These are phyloP conservation scores for Termitomyces sp. DNA, from an alignment of 768 basidiomycete genomes.

Conservation along the genomic window DNA sequence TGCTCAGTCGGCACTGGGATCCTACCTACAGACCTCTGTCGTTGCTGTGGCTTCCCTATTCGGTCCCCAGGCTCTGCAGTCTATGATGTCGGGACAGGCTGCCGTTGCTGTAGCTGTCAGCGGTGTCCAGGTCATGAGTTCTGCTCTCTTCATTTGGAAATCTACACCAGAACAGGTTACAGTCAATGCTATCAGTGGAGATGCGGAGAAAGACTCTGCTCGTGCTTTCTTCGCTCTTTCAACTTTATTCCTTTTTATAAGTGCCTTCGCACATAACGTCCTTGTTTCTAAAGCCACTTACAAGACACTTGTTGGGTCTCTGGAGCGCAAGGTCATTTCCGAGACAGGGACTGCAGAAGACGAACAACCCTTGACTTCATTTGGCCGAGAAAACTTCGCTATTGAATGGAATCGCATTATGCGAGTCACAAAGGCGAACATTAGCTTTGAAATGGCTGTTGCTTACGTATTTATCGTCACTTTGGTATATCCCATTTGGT, in stretches of 20 bases:
- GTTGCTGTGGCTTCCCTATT: conserved; percentile 79
- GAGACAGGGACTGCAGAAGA: conserved; percentile 22
- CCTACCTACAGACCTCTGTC: conserved; percentile 74
- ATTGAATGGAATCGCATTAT: conserved; percentile 39
- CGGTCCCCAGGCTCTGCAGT: conserved; percentile 68
- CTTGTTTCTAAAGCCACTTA: conserved; percentile 58
- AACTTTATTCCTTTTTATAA: conserved; percentile 57
- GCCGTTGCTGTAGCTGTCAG: conserved; percentile 82
- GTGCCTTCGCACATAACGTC: conserved; percentile 48
- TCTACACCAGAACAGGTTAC: conserved; percentile 24
- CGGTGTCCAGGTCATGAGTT: conserved; percentile 65
- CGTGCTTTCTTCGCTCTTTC: conserved; percentile 73
- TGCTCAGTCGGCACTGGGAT: conserved; percentile 56
- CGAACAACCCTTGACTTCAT: conserved; percentile 32
- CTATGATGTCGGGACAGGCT: conserved; percentile 82
- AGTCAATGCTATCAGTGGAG: conserved; percentile 30
- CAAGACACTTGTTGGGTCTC: conserved; percentile 39
- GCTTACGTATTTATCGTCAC: conserved; percentile 78
- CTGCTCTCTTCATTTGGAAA: conserved; percentile 50
- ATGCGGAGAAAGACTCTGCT: conserved; percentile 62
- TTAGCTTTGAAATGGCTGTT: conserved; percentile 65
- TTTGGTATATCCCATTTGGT: conserved; percentile 45
- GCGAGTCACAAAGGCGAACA: conserved; percentile 58
- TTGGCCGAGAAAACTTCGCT: conserved; percentile 16
- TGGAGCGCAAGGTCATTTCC: conserved; percentile 32